Evolutionary conservation across 1,284 basidiomycete species (phyloP), one percentile per base, ranked within the genome.

Genomic region (Bondarzewia mesenterica): DNA sequence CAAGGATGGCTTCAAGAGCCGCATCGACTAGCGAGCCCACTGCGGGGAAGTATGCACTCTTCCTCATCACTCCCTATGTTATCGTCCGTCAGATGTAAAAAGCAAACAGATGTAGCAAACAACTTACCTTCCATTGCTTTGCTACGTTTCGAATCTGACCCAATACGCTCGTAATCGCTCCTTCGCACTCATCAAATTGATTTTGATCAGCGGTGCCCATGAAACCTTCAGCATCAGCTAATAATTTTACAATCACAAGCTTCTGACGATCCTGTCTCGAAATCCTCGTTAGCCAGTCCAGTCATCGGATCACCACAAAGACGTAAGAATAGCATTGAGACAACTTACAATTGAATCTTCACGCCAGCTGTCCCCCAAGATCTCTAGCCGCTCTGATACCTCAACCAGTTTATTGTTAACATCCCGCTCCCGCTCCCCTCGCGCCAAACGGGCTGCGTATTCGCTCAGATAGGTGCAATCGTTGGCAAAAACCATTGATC

Each of bases 401-500:
- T 84, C 83, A 25, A 61, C 62, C 14, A 85, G 58, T 56, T 70
- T 74, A 12, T 72, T 73, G 46, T 70, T 69, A 12, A 72, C 59
- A 7, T 58, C 54, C 43, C 61, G 54, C 48, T 52, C 52, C 7
- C 54, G 52, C 10, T 50, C 55, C 32, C 62, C 18, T 63, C 69
- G 50, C 63, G 67, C 62, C 15, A 78, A 53, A 15, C 63, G 69
- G 50, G 63, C 63, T 10, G 78, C 61, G 60, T 77, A 75, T 23
- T 65, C 71, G 40, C 65, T 70, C 50, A 97, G 69, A 63, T 86
- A 93, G 22, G 76, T 62, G 57, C 85, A 92, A 55, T 96, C 90
- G 63, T 98, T 98, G 21, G 88, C 82, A 60, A 90, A 89, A 46
- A 85, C 80, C 75, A 97, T 85, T 1, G 78, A 72, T 23, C 76